Evolutionary conservation across 2,329 filamentous ascomycete genomes (phyloP).

Genomic region (Pseudocercospora eumusae): DNA sequence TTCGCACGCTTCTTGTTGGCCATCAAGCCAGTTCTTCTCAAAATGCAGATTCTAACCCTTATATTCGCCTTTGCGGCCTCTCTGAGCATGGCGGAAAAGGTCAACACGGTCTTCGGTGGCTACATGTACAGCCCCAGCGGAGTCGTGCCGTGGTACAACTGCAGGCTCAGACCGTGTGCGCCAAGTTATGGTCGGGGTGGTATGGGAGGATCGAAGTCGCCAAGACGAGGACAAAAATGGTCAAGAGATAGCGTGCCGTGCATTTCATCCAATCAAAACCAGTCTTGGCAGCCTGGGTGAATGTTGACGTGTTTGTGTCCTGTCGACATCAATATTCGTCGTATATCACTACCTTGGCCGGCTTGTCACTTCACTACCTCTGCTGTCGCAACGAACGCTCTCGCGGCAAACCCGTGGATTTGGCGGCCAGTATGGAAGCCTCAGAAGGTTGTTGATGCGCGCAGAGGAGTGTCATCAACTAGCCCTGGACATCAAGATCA

Average conservation of each 20-base stretch:
- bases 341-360: not conserved
- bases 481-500: not conserved
- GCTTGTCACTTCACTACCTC: not conserved
- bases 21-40: not conserved
- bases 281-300: not conserved
- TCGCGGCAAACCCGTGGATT: too few relatives aligned
- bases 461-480: too few relatives aligned
- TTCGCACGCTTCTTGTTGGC: too few relatives aligned
- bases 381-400: too few relatives aligned
- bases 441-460: too few relatives aligned
- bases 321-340: not conserved
- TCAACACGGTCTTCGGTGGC: slow-evolving; percentile 4
- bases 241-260: too few relatives aligned
- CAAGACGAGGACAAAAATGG: too few relatives aligned
- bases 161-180: slow-evolving; percentile 9
- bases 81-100: not conserved
- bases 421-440: too few relatives aligned
- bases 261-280: not conserved
- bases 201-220: too few relatives aligned
- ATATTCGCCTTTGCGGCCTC: not conserved
- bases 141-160: slow-evolving; percentile 11
- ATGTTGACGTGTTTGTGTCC: not conserved
- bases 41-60: not conserved
- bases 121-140: slow-evolving; percentile 2
- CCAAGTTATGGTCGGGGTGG: too few relatives aligned